Base-by-base conservation (phyloP, 495 filamentous ascomycete genomes). In the Hypoxylon intermedium region DNA sequence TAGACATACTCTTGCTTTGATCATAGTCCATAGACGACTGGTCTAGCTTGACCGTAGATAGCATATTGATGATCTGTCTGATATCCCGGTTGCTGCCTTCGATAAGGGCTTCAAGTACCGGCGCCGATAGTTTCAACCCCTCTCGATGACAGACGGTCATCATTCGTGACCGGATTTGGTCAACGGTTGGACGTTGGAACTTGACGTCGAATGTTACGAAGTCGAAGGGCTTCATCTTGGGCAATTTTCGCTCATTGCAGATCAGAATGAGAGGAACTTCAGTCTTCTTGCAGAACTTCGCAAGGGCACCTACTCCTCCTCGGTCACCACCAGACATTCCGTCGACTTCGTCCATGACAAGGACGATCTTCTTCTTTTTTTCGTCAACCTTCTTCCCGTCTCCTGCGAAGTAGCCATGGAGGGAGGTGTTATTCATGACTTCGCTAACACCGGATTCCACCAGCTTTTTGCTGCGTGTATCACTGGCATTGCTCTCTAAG, bases 341-440 rank as follows among this genome's bases (percentile, higher is more conserved):
- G 68, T 99, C 94, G 5, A 99, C 94, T 73, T 99, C 94, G 65
- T 99, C 94, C 95, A 99, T 97, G 77, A 99, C 89, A 9, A 99
- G 78, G 6, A 97, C 90, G 20, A 97, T 83, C 56, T 96, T 96
- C 77, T 93, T 93, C 75, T 93, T 98, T 16, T 79, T 80, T 23
- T 77, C 76, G 48, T 97, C 87, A 3, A 96, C 86, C 53, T 89
- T 84, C 75, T 92, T 88, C 33, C 87, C 89, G 38, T 90, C 86
- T 12, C 84, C 88, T n/a, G 92, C 88, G 69, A 97, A 98, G 76
- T 89, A 98, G 6, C 94, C 94, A 59, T 91, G 83, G 19, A 99
- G 74, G 5, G 93, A 97, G 6, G 86, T 97, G 30, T 96, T 99
- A 73, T 94, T 90, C 43, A 99, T 81, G 9, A 97, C 90, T 54